Percentiles rank a stretch among this genome's conserved stretches.
phyloP scores from a whole-genome alignment of 805 yeast genomes.

The Kuraishia borneana region DNA sequence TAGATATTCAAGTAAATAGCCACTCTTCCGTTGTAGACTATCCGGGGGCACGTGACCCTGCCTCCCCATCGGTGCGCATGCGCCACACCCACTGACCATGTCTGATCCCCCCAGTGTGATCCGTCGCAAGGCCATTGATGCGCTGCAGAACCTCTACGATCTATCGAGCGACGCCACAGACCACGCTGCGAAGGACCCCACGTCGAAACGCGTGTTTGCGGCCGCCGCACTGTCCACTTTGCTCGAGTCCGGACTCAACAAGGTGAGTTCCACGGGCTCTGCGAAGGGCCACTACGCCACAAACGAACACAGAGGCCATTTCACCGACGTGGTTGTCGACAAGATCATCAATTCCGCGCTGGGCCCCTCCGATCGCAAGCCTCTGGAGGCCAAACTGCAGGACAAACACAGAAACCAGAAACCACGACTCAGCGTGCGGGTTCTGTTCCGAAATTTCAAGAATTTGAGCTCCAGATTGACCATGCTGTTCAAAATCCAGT shows the following conservation, averaged over 20 bases:
- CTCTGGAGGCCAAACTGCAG: constrained; percentile 26
- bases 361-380: constrained; percentile 35
- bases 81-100: too few relatives aligned
- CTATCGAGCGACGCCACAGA: background rate
- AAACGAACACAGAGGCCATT: constrained; percentile 24
- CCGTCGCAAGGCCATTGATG: background rate
- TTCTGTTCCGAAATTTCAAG: constrained; percentile 46
- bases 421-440: constrained; percentile 47
- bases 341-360: constrained; percentile 37
- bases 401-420: constrained; percentile 32
- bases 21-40: too few relatives aligned
- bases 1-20: background rate
- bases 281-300: background rate
- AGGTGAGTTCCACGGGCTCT: background rate
- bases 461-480: constrained; percentile 45
- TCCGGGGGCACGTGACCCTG: too few relatives aligned
- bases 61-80: too few relatives aligned
- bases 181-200: background rate
- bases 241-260: background rate
- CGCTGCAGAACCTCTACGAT: background rate
- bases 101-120: too few relatives aligned
- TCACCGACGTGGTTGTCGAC: constrained; percentile 47
- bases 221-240: background rate
- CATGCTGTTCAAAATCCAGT: constrained; percentile 47
- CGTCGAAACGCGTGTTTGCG: background rate